These are phyloP conservation scores for Kwoniella newhampshirensis DNA, from an alignment of 768 basidiomycete species.

Conservation along the genomic window DNA sequence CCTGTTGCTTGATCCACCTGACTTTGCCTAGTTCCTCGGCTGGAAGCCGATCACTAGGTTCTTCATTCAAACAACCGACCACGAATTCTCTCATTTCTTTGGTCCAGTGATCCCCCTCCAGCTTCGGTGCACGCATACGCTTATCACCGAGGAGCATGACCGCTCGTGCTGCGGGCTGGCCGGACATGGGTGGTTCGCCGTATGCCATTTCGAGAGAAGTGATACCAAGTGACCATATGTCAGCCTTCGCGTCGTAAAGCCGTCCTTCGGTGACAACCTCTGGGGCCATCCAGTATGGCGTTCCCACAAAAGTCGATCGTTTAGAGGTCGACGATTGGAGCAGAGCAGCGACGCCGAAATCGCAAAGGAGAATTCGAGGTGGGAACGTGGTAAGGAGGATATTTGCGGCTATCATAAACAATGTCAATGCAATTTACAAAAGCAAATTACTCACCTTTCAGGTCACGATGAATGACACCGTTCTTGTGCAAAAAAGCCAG, in stretches of 20 bases:
- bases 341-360: slow-evolving; percentile 96
- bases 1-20: slow-evolving; percentile 81
- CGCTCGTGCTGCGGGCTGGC: slow-evolving; percentile 77
- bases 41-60: slow-evolving; percentile 72
- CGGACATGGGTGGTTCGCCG: slow-evolving; percentile 90
- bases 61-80: slow-evolving; percentile 74
- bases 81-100: slow-evolving; percentile 88
- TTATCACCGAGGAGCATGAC: slow-evolving; percentile 76
- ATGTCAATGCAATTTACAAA: neutral
- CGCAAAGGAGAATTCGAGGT: slow-evolving; percentile 91
- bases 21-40: slow-evolving; percentile 81
- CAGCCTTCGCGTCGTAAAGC: slow-evolving; percentile 95
- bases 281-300: slow-evolving; percentile 99
- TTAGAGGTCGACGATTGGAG: slow-evolving; percentile 75
- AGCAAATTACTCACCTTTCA: slow-evolving; percentile 62
- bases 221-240: slow-evolving; percentile 97
- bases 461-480: slow-evolving; percentile 92
- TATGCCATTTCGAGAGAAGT: slow-evolving; percentile 94
- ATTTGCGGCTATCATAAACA: slow-evolving; percentile 68
- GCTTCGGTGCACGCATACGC: slow-evolving; percentile 73
- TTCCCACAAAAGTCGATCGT: slow-evolving; percentile 92
- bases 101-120: slow-evolving; percentile 74
- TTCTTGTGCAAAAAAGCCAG: slow-evolving; percentile 89
- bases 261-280: slow-evolving; percentile 86
- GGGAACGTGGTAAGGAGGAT: slow-evolving; percentile 76